Conservation (phyloP, 441 rosid genomes). For the Manihot esculenta region DNA sequence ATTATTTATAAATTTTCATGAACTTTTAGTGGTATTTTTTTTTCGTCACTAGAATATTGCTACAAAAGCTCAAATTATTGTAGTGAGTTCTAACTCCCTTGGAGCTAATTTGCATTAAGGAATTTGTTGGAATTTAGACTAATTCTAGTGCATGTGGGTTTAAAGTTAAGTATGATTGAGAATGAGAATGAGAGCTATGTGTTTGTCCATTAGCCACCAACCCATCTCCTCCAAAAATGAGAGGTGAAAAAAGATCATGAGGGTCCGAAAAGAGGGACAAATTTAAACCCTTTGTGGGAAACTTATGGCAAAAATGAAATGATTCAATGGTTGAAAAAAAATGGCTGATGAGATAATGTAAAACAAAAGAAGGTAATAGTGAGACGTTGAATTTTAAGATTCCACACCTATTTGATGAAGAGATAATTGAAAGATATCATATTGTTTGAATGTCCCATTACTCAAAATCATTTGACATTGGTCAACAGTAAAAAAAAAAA, state of each 20-base stretch:
- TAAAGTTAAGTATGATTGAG: not conserved
- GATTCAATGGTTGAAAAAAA: constrained; percentile 21
- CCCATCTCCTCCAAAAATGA: constrained; percentile 9
- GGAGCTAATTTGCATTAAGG: too few relatives aligned
- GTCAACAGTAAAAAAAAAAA: not conserved
- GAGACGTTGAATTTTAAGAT: too few relatives aligned
- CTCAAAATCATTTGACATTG: constrained; percentile 19
- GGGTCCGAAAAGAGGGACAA: constrained; percentile 4
- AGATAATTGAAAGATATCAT: constrained; percentile 25
- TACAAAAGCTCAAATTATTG: too few relatives aligned
- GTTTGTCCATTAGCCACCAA: constrained; percentile 16
- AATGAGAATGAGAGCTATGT: not conserved
- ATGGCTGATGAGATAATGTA: constrained; percentile 13
- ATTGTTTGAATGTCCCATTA: constrained; percentile 20
- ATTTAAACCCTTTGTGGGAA: not conserved
- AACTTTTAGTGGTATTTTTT: too few relatives aligned
- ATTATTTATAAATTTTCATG: too few relatives aligned
- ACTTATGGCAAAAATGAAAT: constrained; percentile 18
- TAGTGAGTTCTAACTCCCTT: too few relatives aligned
- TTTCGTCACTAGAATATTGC: too few relatives aligned
- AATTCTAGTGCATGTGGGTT: too few relatives aligned
- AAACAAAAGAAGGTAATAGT: constrained; percentile 20
- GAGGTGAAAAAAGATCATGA: constrained; percentile 2
- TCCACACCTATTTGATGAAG: constrained; percentile 18
- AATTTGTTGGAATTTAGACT: too few relatives aligned